Conservation (phyloP, 1,284 basidiomycete species). For the Pterulicium gracile region DNA sequence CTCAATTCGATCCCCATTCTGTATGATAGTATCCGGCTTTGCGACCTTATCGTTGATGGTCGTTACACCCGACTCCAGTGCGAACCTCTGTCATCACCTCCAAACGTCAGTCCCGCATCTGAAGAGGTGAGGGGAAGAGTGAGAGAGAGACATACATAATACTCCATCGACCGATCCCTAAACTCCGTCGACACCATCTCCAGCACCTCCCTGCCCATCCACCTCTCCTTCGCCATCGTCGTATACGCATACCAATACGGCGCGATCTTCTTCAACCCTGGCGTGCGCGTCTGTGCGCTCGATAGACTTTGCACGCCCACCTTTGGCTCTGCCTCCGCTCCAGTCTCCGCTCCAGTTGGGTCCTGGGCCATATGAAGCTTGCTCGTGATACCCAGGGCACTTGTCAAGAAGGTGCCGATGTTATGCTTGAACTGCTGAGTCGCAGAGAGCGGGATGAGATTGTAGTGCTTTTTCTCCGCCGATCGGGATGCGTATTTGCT, state of each 20-base stretch:
- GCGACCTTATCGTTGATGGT: slow-evolving; percentile 86
- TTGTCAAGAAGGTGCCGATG: slow-evolving; percentile 36
- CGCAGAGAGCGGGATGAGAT: slow-evolving; percentile 32
- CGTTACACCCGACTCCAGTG: slow-evolving; percentile 89
- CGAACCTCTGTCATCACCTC: slow-evolving; percentile 58
- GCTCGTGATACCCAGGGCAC: slow-evolving; percentile 26
- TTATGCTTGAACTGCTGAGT: slow-evolving; percentile 43
- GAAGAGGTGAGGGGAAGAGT: slow-evolving; percentile 6
- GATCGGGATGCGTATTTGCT: slow-evolving; percentile 5
- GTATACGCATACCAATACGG: slow-evolving; percentile 81
- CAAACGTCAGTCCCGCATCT: slow-evolving; percentile 7
- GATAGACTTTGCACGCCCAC: not conserved
- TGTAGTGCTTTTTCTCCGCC: slow-evolving; percentile 20
- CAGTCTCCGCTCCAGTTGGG: not conserved
- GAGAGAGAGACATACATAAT: slow-evolving; percentile 59
- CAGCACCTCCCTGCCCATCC: slow-evolving; percentile 76
- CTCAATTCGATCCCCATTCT: slow-evolving; percentile 88
- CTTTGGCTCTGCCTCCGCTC: slow-evolving; percentile 1
- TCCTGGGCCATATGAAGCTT: not conserved
- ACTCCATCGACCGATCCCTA: slow-evolving; percentile 82
- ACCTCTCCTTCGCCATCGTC: slow-evolving; percentile 88
- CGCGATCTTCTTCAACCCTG: slow-evolving; percentile 57
- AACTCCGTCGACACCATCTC: slow-evolving; percentile 88
- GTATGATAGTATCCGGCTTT: slow-evolving; percentile 69
- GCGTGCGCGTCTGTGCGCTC: slow-evolving; percentile 12